Conservation (phyloP, 2,329 filamentous ascomycete species). For the Fusarium sp. region DNA sequence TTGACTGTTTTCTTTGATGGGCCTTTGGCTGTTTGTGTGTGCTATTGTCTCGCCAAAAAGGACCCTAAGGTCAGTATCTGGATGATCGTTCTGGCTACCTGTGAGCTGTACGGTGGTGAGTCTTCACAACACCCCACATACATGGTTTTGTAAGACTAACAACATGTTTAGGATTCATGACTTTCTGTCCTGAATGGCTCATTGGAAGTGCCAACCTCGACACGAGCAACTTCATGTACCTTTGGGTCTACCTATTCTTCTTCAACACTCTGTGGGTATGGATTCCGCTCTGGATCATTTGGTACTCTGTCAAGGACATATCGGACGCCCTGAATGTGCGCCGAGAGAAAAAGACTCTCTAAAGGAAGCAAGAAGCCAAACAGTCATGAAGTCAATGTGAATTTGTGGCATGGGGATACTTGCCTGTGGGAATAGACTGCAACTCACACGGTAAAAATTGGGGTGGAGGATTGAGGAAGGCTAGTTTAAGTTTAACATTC, state of each 20-base stretch:
- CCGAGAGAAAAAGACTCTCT: conserved; percentile 50
- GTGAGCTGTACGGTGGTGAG: conserved; percentile 74
- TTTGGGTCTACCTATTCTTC: conserved; percentile 76
- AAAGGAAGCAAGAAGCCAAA: background rate
- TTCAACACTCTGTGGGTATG: conserved; percentile 78
- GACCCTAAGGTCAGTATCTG: conserved; percentile 68
- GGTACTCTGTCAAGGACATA: conserved; percentile 67
- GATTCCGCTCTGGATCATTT: conserved; percentile 71
- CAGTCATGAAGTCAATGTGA: background rate
- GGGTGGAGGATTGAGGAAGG: too few species aligned
- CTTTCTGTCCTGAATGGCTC: conserved; percentile 78
- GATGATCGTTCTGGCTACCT: conserved; percentile 74
- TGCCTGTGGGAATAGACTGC: too few species aligned
- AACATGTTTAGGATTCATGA: conserved; percentile 71
- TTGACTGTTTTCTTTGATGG: conserved; percentile 74
- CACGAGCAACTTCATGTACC: conserved; percentile 75
- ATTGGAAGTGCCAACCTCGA: conserved; percentile 72
- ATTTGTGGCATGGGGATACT: background rate
- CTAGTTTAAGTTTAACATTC: too few species aligned
- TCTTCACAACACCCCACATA: background rate
- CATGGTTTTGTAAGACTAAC: background rate
- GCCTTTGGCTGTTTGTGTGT: conserved; percentile 69
- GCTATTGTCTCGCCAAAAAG: conserved; percentile 69
- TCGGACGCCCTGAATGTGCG: conserved; percentile 61
- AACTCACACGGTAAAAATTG: too few species aligned